A percentile compares a stretch with the other conserved stretches of the same genome.
phyloP scores from a whole-genome alignment of 768 basidiomycete species.

The Scleroderma citrinum region DNA sequence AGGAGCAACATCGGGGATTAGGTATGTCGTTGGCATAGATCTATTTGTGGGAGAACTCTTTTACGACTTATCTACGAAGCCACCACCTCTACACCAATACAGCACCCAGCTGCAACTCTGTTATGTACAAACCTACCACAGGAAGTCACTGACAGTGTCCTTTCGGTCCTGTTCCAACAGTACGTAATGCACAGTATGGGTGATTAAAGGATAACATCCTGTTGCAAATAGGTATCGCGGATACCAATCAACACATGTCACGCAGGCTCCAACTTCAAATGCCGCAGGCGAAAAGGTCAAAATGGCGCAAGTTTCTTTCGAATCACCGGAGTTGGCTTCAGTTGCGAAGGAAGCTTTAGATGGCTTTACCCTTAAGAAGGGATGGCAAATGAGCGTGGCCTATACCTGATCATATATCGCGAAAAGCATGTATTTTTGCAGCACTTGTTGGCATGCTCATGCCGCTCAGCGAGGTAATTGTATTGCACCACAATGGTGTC shows the following conservation, averaged over 20 bases:
- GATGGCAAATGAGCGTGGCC: constrained; percentile 75
- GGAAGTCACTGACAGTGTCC: constrained; percentile 83
- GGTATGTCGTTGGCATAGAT: constrained; percentile 38
- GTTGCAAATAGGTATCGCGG: constrained; percentile 67
- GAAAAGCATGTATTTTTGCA: constrained; percentile 8
- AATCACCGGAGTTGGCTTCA: constrained; percentile 64
- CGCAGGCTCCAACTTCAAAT: constrained; percentile 62
- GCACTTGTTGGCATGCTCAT: neutral
- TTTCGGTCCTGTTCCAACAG: constrained; percentile 90
- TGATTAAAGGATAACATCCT: neutral
- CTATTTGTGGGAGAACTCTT: constrained; percentile 6
- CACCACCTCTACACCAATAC: constrained; percentile 42
- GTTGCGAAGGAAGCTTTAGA: constrained; percentile 79
- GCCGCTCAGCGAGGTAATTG: neutral
- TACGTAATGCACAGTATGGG: constrained; percentile 36
- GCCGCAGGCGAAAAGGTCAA: constrained; percentile 63
- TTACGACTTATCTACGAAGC: constrained; percentile 18
- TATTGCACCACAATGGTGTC: neutral
- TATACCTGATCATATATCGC: constrained; percentile 41
- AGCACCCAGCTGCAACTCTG: constrained; percentile 55
- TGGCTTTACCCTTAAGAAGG: constrained; percentile 82
- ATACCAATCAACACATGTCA: constrained; percentile 66
- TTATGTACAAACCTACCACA: constrained; percentile 84
- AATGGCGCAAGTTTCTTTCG: constrained; percentile 77
- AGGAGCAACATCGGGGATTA: constrained; percentile 33